These are phyloP conservation scores for Globisporangium lucens DNA, from an alignment of 352 stramenopile genomes.

Conservation along the genomic window DNA sequence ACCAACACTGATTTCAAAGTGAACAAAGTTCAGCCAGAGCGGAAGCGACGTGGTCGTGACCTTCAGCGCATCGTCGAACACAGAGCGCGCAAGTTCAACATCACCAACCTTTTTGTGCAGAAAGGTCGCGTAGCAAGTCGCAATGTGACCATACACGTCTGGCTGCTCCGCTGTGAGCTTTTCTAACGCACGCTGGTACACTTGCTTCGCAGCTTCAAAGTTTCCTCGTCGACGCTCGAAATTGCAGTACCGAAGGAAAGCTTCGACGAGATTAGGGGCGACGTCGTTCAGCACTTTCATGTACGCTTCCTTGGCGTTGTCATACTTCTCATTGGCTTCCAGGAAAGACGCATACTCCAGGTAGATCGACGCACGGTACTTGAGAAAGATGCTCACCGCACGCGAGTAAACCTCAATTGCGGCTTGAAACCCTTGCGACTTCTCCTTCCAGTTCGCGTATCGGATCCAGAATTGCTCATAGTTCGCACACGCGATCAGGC, in stretches of 20 bases:
- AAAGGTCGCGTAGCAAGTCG: slow-evolving; percentile 59
- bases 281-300: slow-evolving; percentile 53
- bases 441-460: slow-evolving; percentile 64
- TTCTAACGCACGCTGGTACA: slow-evolving; percentile 56
- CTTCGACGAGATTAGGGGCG: slow-evolving; percentile 60
- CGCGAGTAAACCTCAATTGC: slow-evolving; percentile 64
- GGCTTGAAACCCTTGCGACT: slow-evolving; percentile 47
- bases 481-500: slow-evolving; percentile 79
- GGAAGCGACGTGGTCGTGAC: slow-evolving; percentile 43
- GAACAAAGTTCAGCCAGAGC: slow-evolving; percentile 66
- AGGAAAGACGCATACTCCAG: slow-evolving; percentile 74
- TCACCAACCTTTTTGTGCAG: slow-evolving; percentile 47
- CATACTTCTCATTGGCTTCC: slow-evolving; percentile 52
- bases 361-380: slow-evolving; percentile 69
- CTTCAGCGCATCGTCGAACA: slow-evolving; percentile 45
- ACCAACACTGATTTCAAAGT: slow-evolving; percentile 54
- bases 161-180: slow-evolving; percentile 30
- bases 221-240: slow-evolving; percentile 63
- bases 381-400: slow-evolving; percentile 64
- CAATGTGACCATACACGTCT: slow-evolving; percentile 48
- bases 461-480: slow-evolving; percentile 82
- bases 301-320: slow-evolving; percentile 48
- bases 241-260: slow-evolving; percentile 62
- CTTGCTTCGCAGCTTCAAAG: slow-evolving; percentile 43
- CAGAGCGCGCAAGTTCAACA: slow-evolving; percentile 28